Evolutionary conservation across 1,284 basidiomycete genomes (phyloP), one percentile per base, ranked within the genome.

Genomic region (Pseudomicrostroma phylloplanum): DNA sequence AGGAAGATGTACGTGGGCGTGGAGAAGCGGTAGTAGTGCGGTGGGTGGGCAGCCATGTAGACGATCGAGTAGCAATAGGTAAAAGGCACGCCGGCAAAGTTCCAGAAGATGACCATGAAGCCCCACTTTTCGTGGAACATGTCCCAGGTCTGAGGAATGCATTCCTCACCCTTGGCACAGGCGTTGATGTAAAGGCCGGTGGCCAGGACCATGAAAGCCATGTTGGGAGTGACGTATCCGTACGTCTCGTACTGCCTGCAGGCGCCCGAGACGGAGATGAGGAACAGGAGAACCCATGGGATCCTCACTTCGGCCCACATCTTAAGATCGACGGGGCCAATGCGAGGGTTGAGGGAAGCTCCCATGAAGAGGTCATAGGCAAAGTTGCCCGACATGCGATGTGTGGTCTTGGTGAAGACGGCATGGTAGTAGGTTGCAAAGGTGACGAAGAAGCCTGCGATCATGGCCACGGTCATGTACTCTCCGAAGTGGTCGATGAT

Each of bases 231-330:
- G 49, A 97, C 89, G 80, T 92, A 91, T 48, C 94, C 94, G 71
- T 89, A 87, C 51, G 86, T 83, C 54, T 76, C 72, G 68, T 96
- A 96, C 81, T 98, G 96, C 82, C 96, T 94, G 82, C 91, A 91
- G 21, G 88, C 89, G 61, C 92, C 94, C 43, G 90, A 93, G 51
- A 97, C 86, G 8, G 91, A 85, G 73, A 97, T 85, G 80, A 94
- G 88, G 84, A 97, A 96, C 17, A 96, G 87, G 61, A 97, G 86
- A 21, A 96, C 88, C 94, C 96, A 98, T 7, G 93, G 92, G 71
- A 99, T 91, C 58, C 96, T 87, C 62, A 99, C 94, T 80, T 98
- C 94, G 26, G 91, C 91, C 79, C 93, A 98, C 93, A 99, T 97
- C 83, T 98, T 98, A 77, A 98, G 83, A 81, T 97, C 94, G 71